Percentiles rank a stretch among this genome's conserved stretches.
Conservation (phyloP, 441 rosid genomes). For the Populus hybrid region DNA sequence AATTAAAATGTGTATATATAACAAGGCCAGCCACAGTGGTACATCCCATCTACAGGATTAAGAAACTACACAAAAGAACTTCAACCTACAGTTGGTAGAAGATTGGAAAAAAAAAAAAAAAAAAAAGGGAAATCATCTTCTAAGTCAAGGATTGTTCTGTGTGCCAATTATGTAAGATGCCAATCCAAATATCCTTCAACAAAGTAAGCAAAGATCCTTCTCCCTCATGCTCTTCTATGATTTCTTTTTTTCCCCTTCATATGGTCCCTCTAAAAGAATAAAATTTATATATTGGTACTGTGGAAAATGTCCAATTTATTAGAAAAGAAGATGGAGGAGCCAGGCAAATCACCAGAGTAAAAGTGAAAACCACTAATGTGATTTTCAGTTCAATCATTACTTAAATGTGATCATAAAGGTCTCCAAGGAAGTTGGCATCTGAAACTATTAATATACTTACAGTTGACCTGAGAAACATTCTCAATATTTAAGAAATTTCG, state of each 20-base stretch:
- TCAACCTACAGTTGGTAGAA: background rate
- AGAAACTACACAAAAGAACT: background rate
- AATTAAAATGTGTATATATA: too few species aligned
- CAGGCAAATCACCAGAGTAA: background rate
- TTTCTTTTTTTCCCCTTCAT: background rate
- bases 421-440: background rate
- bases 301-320: background rate
- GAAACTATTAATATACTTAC: background rate
- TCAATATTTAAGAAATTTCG: background rate
- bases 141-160: background rate
- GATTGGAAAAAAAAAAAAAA: background rate
- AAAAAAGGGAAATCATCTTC: background rate
- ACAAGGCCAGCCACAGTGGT: background rate
- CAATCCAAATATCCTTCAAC: background rate
- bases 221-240: background rate
- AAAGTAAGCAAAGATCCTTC: background rate
- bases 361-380: background rate
- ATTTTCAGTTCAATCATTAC: background rate
- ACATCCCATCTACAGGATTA: background rate
- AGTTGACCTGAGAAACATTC: background rate
- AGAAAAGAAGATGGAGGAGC: background rate
- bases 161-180: background rate
- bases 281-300: background rate
- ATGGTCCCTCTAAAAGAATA: background rate
- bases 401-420: background rate